Evolutionary conservation across 202 grass and related monocot species (phyloP), one percentile per base, ranked within the genome.

Genomic region (Panicum virgatum): DNA sequence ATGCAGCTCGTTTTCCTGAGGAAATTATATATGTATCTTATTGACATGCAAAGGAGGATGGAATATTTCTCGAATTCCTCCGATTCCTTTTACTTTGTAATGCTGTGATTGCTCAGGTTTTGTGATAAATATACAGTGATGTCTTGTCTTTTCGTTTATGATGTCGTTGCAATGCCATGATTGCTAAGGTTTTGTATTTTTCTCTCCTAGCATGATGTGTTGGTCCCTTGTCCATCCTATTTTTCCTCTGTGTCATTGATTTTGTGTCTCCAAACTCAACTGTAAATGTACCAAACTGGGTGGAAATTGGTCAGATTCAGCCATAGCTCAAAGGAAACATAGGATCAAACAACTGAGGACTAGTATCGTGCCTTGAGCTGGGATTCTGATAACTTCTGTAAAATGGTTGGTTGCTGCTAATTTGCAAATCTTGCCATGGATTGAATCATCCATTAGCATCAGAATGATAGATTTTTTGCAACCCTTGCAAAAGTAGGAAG

Each of bases 41-140:
- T 69, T 61, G 23, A 53, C 32, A 66, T 12, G 14, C 9, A 37
- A 2, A 32, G 22, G 58, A 27, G 40, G 12, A 27, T 25, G 32
- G 79, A 32, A 68, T 76, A 83, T 77, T 60, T 52, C 36, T 43
- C n/a, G 0, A 18, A 80, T 84, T 50, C 39, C 15, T 74, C 30
- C 66, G 66, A 3, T 73, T 72, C 62, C 46, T 72, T 47, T 39
- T 20, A 15, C 62, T 42, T 40, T 6, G 19, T 25, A n/a, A n/a
- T n/a, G n/a, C n/a, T n/a, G n/a, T n/a, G n/a, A n/a, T n/a, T n/a
- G n/a, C n/a, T n/a, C n/a, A n/a, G n/a, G n/a, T n/a, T n/a, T n/a
- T n/a, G n/a, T n/a, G n/a, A n/a, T n/a, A n/a, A n/a, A n/a, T n/a
- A n/a, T n/a, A n/a, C n/a, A n/a, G n/a, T n/a, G n/a, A n/a, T n/a